Conservation (phyloP, 148 eudicot genomes). For the Cornus kousa region DNA sequence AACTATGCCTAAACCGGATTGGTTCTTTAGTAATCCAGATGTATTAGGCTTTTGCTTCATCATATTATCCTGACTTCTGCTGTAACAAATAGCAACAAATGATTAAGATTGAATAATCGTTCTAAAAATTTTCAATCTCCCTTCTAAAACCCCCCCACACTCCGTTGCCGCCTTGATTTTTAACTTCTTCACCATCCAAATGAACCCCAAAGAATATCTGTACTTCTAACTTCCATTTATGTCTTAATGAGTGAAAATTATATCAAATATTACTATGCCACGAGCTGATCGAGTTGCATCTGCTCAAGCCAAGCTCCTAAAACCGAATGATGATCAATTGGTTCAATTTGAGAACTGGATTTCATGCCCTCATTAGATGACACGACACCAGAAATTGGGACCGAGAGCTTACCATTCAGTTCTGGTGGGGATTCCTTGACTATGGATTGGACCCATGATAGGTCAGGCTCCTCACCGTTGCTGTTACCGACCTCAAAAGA, state of each 20-base stretch:
- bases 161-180: neutral
- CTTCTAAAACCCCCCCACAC: neutral
- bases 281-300: conserved; percentile 76
- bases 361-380: conserved; percentile 37
- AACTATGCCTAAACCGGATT: conserved; percentile 15
- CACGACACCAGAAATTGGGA: conserved; percentile 31
- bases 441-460: conserved; percentile 75
- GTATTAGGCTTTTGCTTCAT: neutral
- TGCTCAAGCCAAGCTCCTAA: conserved; percentile 76
- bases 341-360: conserved; percentile 33
- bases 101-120: conserved; percentile 12
- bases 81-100: conserved; percentile 16
- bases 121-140: neutral
- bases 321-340: conserved; percentile 48
- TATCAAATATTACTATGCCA: conserved; percentile 31
- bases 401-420: conserved; percentile 33
- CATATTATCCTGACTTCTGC: conserved; percentile 7
- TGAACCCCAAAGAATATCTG: conserved; percentile 22
- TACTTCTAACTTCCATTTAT: conserved; percentile 28
- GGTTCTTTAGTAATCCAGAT: conserved; percentile 13
- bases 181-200: neutral
- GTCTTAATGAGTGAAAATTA: conserved; percentile 7
- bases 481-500: conserved; percentile 39
- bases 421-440: conserved; percentile 74
- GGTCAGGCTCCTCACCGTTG: conserved; percentile 62